Evolutionary conservation across 2,329 filamentous ascomycete genomes (phyloP).

Genomic region (Botryosphaeria dothidea): DNA sequence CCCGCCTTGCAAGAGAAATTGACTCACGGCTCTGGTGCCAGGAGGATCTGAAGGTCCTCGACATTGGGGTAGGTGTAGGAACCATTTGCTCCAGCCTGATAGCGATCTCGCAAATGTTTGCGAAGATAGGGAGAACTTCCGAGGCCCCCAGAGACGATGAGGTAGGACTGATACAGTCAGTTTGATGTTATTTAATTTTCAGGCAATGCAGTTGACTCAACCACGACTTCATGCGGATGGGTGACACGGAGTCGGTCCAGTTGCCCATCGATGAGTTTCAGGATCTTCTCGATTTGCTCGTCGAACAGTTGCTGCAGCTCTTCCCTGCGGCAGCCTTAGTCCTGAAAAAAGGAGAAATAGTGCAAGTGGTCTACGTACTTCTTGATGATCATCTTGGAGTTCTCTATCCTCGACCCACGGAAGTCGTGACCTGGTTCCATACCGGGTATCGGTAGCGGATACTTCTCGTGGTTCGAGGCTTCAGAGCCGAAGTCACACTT

Average conservation of each 20-base stretch:
- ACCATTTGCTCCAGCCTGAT: slow-evolving; percentile 21
- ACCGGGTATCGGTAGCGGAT: background rate
- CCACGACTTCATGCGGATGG: slow-evolving; percentile 20
- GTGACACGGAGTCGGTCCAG: slow-evolving; percentile 20
- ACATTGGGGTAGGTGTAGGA: background rate
- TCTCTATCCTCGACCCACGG: background rate
- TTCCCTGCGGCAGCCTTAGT: background rate
- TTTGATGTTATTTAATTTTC: too few species aligned
- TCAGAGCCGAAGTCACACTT: background rate
- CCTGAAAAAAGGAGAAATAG: background rate
- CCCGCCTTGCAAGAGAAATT: background rate
- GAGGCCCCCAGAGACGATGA: slow-evolving; percentile 38
- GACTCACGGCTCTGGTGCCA: slow-evolving; percentile 39
- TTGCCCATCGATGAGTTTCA: slow-evolving; percentile 24
- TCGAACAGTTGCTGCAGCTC: slow-evolving; percentile 26
- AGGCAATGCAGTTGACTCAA: background rate
- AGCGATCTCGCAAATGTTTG: slow-evolving; percentile 26
- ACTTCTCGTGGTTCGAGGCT: background rate
- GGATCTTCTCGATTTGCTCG: slow-evolving; percentile 23
- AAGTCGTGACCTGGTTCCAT: background rate
- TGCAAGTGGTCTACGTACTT: background rate
- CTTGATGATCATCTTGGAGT: slow-evolving; percentile 16
- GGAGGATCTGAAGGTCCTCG: slow-evolving; percentile 20
- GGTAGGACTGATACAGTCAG: slow-evolving; percentile 20
- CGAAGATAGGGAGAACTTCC: slow-evolving; percentile 36